Base-by-base conservation (phyloP, 2,329 filamentous ascomycete species). In the Aspergillus bombycis region DNA sequence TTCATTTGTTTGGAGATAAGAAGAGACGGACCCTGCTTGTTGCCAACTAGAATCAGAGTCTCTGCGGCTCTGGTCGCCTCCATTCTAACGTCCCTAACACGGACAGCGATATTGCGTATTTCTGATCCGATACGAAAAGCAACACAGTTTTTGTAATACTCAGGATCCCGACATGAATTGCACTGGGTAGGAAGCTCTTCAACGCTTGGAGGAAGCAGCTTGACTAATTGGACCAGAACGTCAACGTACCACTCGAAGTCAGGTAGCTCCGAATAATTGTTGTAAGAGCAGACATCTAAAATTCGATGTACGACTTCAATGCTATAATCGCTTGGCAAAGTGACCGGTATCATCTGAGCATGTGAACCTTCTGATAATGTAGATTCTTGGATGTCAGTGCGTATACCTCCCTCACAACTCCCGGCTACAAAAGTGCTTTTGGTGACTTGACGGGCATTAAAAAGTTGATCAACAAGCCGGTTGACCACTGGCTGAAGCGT, bases 231-330 rank as follows among this genome's bases (percentile, higher is more conserved):
- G 6, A 92, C 90, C 34, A 99, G 81, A 32, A 97, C 88, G 68
- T 95, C 92, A 68, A 98, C 91, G 76, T 98, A 98, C 95, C 95
- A 99, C 69, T 97, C 94, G 76, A 99, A 99, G 75, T 99, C 94
- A 58, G 85, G 82, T 55, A 99, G 84, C 72, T 93, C 92, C 45
- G 86, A 86, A 76, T 98, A 99, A 65, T 93, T 97, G 68, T 94
- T 91, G 67, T 89, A 88, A 10, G 93, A 92, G 76, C 94, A 98
- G 88, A 99, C 96, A 65, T 89, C 88, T 12, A 98, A 77, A 64
- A 98, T 93, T 63, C 91, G 87, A 62, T 86, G 85, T 58, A 98
- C 92, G 23, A 97, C 92, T 70, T 92, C 92, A 43, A 89, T 82
- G 58, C 89, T 89, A 77, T 98, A 99, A 67, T 96, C 92, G 65